These are phyloP conservation scores for Fragaria ananassa DNA, from an alignment of 306 rosid genomes.

Conservation along the genomic window DNA sequence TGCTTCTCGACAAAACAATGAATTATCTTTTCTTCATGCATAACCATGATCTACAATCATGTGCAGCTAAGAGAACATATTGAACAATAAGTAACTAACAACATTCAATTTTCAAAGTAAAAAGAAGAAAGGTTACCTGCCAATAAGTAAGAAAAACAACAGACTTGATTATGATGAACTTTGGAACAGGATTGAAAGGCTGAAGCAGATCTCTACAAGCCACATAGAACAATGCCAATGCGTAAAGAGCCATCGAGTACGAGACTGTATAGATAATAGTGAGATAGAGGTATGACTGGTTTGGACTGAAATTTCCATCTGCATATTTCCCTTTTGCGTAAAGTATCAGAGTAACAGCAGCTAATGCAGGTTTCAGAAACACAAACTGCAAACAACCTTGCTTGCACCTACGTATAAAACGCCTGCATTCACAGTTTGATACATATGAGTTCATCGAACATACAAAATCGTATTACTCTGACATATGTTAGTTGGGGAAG, in stretches of 20 bases:
- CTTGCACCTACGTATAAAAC: conserved; percentile 96
- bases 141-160: conserved; percentile 98
- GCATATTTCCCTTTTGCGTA: conserved; percentile 81
- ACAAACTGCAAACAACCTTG: conserved; percentile 99
- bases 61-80: neutral
- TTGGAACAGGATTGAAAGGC: conserved; percentile 97
- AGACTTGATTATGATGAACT: conserved; percentile 86
- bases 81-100: conserved; percentile 6
- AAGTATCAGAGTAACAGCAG: conserved; percentile 73
- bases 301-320: conserved; percentile 90
- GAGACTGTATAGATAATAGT: conserved; percentile 87
- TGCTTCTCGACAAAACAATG: conserved; percentile 6
- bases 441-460: conserved; percentile 17
- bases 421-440: conserved; percentile 56
- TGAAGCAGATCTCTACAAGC: conserved; percentile 98
- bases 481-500: conserved; percentile 15
- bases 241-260: conserved; percentile 88
- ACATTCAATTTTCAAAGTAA: conserved; percentile 8
- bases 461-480: neutral
- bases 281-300: conserved; percentile 84
- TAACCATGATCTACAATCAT: conserved; percentile 15
- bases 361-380: conserved; percentile 91
- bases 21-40: conserved; percentile 4
- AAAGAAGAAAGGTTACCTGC: conserved; percentile 57
- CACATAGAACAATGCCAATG: conserved; percentile 79